Percentiles rank a stretch among this genome's conserved stretches.
Conservation (phyloP, 1,284 basidiomycete genomes). For the Malassezia arunalokei region DNA sequence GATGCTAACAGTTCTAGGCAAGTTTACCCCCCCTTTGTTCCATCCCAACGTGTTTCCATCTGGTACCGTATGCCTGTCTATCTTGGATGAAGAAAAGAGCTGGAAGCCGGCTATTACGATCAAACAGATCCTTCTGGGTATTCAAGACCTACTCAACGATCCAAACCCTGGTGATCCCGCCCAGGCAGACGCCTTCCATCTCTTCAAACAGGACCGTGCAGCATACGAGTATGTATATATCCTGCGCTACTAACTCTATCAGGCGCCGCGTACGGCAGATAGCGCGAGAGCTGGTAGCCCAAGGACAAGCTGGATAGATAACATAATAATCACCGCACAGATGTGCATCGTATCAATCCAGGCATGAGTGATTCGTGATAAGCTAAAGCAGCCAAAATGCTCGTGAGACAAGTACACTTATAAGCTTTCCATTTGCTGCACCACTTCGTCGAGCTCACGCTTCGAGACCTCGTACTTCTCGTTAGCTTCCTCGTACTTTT, state of each 20-base stretch:
- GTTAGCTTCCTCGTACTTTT: conserved; percentile 77
- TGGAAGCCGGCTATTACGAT: conserved; percentile 99
- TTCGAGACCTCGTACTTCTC: conserved; percentile 66
- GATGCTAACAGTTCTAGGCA: conserved; percentile 54
- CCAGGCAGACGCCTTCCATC: conserved; percentile 89
- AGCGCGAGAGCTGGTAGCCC: conserved; percentile 14
- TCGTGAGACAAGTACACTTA: conserved; percentile 38
- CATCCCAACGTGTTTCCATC: conserved; percentile 99
- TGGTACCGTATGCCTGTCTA: conserved; percentile 93
- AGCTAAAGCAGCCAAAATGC: no score
- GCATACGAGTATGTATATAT: conserved; percentile 31
- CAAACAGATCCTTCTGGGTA: conserved; percentile 89
- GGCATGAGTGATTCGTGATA: no score
- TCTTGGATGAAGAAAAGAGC: conserved; percentile 94
- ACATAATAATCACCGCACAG: neutral
- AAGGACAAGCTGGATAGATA: conserved; percentile 10
- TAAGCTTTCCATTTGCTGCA: conserved; percentile 66
- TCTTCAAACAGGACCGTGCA: conserved; percentile 61
- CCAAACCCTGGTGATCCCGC: conserved; percentile 91
- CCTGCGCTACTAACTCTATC: neutral
- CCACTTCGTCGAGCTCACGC: conserved; percentile 76
- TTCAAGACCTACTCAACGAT: conserved; percentile 84
- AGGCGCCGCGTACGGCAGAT: conserved; percentile 15
- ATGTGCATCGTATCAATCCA: no score
- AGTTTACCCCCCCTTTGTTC: conserved; percentile 89